phyloP scores from a whole-genome alignment of 805 yeast species.

The Zygosaccharomyces bisporus region DNA sequence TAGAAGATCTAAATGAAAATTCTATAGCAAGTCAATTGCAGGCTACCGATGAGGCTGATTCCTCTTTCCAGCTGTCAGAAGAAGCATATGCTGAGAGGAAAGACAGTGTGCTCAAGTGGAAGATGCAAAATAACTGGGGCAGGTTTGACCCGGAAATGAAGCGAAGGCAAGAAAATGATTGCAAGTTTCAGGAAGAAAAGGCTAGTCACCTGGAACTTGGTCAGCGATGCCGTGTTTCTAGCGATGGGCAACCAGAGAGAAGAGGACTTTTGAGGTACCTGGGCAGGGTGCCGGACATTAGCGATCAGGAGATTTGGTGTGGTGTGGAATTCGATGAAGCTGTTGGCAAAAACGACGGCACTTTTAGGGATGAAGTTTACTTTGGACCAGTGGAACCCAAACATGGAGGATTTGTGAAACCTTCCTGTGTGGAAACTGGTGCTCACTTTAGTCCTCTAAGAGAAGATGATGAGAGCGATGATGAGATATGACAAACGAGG shows the following conservation, averaged over 20 bases:
- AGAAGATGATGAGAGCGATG: conserved; percentile 42
- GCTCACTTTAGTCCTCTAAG: conserved; percentile 46
- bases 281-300: conserved; percentile 62
- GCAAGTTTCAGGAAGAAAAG: conserved; percentile 31
- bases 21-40: conserved; percentile 45
- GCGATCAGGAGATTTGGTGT: conserved; percentile 56
- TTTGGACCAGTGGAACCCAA: conserved; percentile 51
- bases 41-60: conserved; percentile 14
- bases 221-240: conserved; percentile 47
- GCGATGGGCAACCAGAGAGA: conserved; percentile 37
- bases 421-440: conserved; percentile 64
- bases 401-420: conserved; percentile 78
- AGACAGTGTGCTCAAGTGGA: conserved; percentile 76
- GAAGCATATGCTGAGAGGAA: conserved; percentile 47
- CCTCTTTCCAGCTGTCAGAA: conserved; percentile 23
- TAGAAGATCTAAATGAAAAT: conserved; percentile 52
- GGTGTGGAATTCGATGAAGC: conserved; percentile 87
- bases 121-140: conserved; percentile 62
- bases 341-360: conserved; percentile 81
- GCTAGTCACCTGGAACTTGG: conserved; percentile 43
- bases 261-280: conserved; percentile 68
- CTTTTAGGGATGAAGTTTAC: conserved; percentile 54
- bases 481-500: conserved; percentile 37
- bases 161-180: conserved; percentile 29
- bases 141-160: conserved; percentile 57